Conservation (phyloP, 257 asterid species). For the Craterostigma plantagineum region DNA sequence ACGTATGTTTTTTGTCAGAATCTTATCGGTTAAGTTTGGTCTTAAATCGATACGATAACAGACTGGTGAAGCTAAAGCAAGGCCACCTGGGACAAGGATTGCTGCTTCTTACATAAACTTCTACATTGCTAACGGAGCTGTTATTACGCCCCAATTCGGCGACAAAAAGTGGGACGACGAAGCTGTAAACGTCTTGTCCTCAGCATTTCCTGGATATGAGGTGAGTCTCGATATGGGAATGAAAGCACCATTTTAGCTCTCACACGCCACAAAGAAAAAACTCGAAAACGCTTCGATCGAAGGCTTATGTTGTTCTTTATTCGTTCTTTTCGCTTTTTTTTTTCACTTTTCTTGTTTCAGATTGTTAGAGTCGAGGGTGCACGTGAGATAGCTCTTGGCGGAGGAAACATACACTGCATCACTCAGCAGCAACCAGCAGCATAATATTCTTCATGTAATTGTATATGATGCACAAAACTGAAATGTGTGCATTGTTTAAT, state of each 20-base stretch:
- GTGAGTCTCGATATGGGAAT: slow-evolving; percentile 24
- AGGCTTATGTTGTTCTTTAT: too few relatives aligned
- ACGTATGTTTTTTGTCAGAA: too few relatives aligned
- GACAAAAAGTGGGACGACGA: slow-evolving; percentile 79
- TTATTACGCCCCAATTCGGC: slow-evolving; percentile 82
- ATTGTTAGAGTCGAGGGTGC: slow-evolving; percentile 65
- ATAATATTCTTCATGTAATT: too few relatives aligned
- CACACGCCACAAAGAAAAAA: too few relatives aligned
- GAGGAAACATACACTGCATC: slow-evolving; percentile 92
- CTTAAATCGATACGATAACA: background rate
- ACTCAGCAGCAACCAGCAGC: slow-evolving; percentile 77
- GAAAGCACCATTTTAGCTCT: too few relatives aligned
- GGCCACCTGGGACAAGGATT: slow-evolving; percentile 58
- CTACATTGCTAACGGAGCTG: slow-evolving; percentile 67
- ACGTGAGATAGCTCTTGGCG: slow-evolving; percentile 79
- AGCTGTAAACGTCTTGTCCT: slow-evolving; percentile 59
- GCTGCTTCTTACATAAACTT: slow-evolving; percentile 89
- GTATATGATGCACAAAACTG: too few relatives aligned
- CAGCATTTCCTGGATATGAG: slow-evolving; percentile 64
- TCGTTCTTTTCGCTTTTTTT: too few relatives aligned
- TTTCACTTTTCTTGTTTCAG: slow-evolving; percentile 27
- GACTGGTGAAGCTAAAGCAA: slow-evolving; percentile 58
- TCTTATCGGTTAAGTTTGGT: too few relatives aligned
- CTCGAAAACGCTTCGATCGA: too few relatives aligned
- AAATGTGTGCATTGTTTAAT: too few relatives aligned